These are phyloP conservation scores for Pleurotus platypus DNA, from an alignment of 768 basidiomycete species.

Conservation along the genomic window DNA sequence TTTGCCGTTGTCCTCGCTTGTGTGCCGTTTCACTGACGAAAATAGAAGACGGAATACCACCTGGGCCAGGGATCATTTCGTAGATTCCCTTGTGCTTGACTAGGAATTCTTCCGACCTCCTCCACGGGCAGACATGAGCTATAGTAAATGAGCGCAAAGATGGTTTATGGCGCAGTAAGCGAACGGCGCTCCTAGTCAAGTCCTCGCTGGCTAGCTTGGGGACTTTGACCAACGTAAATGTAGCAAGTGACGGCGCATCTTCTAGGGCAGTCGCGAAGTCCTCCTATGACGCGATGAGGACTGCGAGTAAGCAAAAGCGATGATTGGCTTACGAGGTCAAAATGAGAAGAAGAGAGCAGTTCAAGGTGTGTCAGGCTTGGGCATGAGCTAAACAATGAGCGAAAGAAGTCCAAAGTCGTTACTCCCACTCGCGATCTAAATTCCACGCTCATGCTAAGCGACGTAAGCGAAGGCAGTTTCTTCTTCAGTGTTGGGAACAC, in stretches of 20 bases:
- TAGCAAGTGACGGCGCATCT: background rate
- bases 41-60: background rate
- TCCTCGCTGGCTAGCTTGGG: background rate
- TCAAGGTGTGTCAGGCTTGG: conserved; percentile 62
- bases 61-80: background rate
- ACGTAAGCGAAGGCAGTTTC: conserved; percentile 48
- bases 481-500: conserved; percentile 64
- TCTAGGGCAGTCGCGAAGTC: background rate
- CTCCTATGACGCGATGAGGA: background rate
- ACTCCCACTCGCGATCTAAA: conserved; percentile 59
- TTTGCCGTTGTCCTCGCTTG: background rate
- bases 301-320: background rate
- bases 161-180: background rate
- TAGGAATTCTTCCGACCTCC: conserved; percentile 2
- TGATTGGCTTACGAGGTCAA: conserved; percentile 54
- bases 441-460: conserved; percentile 62
- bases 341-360: conserved; percentile 55
- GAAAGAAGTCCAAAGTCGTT: conserved; percentile 65
- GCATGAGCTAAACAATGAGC: conserved; percentile 63
- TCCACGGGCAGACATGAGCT: conserved; percentile 4
- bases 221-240: conserved; percentile 1
- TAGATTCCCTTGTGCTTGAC: conserved; percentile 2
- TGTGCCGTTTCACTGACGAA: background rate
- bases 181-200: background rate
- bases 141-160: background rate